Percentiles rank a stretch among this genome's conserved stretches.
Evolutionary conservation across 106 monocot genomes (phyloP).

Genomic region (Iris macrosiphon): DNA sequence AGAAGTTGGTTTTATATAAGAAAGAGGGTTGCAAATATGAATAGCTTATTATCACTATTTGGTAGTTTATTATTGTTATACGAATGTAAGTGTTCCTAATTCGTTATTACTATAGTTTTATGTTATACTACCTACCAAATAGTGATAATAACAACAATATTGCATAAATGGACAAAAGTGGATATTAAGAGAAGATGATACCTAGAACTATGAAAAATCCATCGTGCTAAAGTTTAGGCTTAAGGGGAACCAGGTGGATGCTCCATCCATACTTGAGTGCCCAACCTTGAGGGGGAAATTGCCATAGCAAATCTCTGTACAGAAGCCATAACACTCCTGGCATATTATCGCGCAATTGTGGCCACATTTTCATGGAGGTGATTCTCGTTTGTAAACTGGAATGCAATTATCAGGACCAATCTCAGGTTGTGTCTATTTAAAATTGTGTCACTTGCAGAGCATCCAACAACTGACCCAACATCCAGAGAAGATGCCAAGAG

Average conservation of each 20-base stretch:
- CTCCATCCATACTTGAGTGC: conserved; percentile 29
- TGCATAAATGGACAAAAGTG: too few species aligned
- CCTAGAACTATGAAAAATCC: conserved; percentile 64
- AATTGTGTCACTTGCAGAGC: conserved; percentile 5
- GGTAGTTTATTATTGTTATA: too few species aligned
- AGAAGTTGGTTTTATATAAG: too few species aligned
- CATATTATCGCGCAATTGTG: conserved; percentile 71
- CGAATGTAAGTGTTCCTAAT: too few species aligned
- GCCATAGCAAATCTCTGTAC: too few species aligned
- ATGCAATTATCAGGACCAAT: conserved; percentile 70
- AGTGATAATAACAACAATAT: too few species aligned
- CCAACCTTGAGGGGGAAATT: conserved; percentile 50
- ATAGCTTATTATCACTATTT: too few species aligned
- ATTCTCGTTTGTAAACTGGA: conserved; percentile 55
- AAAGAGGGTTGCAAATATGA: too few species aligned
- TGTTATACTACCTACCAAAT: too few species aligned
- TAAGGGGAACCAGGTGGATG: conserved; percentile 53
- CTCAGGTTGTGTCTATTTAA: conserved; percentile 21
- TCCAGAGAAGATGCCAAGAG: conserved; percentile 80
- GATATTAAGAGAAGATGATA: background rate
- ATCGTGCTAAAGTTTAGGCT: conserved; percentile 51
- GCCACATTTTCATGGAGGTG: conserved; percentile 69
- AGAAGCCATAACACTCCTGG: conserved; percentile 59
- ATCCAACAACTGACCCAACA: conserved; percentile 35
- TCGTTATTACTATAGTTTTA: too few species aligned